Base-by-base conservation (phyloP, 495 filamentous ascomycete species). In the Xylaria palmicola region DNA sequence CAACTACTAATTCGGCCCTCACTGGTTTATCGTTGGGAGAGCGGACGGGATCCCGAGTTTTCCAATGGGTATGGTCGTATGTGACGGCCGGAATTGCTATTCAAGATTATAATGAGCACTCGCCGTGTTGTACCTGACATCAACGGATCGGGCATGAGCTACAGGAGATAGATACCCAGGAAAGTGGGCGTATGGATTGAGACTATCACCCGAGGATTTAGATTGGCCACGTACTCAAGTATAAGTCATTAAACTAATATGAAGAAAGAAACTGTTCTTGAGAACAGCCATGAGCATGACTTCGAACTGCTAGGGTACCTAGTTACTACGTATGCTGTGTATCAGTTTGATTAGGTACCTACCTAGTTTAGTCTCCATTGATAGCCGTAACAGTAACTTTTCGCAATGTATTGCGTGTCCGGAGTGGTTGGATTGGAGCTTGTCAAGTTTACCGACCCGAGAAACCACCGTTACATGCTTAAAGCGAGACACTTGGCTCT, bases 1-100 rank as follows among this genome's bases (percentile, higher is more conserved):
- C 24, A 29, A 48, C 44, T 48, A 29, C 44, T 29, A 8, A 29
- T 5, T 29, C 26, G 50, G 56, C 56, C 45, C 55, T 71, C 62
- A 44, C 60, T 6, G 37, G 62, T 62, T 72, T 69, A 65, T 66
- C 65, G 65, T 71, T 59, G 73, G 72, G 62, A 75, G 73, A 77
- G 70, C 75, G 70, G 72, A 77, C 74, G 71, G 75, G 73, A 69
- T 72, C 62, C 70, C 73, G 68, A 70, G 63, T 72, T 64, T 57
- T 75, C 71, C 57, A 62, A 51, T 65, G 56, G 62, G 50, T 75
- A 70, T 76, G 74, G 72, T 73, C 71, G 74, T 71, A 76, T 44
- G 43, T 59, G 32, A 10, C 32, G 20, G 37, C 1, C 3, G 4
- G 29, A 51, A 30, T 4, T 27, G 4, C 22, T 51, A 51, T 51